A percentile compares a stretch with the other conserved stretches of the same genome.
These are phyloP conservation scores for Sporothrix pallida DNA, from an alignment of 2,329 filamentous ascomycete genomes.

Conservation along the genomic window DNA sequence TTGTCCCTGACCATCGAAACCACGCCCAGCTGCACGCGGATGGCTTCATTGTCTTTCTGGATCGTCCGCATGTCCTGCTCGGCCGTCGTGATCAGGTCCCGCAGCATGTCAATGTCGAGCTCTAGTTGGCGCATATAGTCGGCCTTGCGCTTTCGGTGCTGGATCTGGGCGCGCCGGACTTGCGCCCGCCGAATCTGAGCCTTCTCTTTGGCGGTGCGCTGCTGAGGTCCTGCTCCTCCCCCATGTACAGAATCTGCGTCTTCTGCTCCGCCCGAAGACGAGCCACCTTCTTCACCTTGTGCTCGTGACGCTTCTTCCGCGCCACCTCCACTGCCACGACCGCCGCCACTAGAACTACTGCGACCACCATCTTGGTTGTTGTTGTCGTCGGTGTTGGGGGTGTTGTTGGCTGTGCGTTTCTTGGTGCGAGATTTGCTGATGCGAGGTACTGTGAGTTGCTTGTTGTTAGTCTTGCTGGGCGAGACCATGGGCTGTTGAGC, in stretches of 20 bases:
- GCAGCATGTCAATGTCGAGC: slow-evolving; percentile 55
- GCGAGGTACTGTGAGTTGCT: slow-evolving; percentile 24
- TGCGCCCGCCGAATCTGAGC: slow-evolving; percentile 56
- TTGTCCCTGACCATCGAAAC: slow-evolving; percentile 14
- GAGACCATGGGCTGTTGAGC: slow-evolving; percentile 18
- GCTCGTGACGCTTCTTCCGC: slow-evolving; percentile 17
- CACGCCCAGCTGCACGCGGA: slow-evolving; percentile 46
- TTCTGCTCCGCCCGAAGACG: slow-evolving; percentile 24
- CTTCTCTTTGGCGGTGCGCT: slow-evolving; percentile 46
- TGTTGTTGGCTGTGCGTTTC: background rate
- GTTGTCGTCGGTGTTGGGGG: background rate
- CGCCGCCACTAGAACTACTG: slow-evolving; percentile 5
- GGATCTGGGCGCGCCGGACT: slow-evolving; percentile 59
- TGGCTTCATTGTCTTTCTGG: slow-evolving; percentile 52
- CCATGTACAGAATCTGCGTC: background rate
- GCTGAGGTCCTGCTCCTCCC: background rate
- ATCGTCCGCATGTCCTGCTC: slow-evolving; percentile 50
- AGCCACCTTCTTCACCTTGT: slow-evolving; percentile 24
- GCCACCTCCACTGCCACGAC: slow-evolving; percentile 28
- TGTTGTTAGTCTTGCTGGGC: slow-evolving; percentile 30
- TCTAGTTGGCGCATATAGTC: slow-evolving; percentile 62
- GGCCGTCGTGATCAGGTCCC: slow-evolving; percentile 53
- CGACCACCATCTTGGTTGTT: slow-evolving; percentile 16
- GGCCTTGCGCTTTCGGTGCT: slow-evolving; percentile 62
- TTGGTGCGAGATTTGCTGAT: slow-evolving; percentile 20